Conservation (phyloP, 2,329 filamentous ascomycete species). For the Aspergillus clavatus region DNA sequence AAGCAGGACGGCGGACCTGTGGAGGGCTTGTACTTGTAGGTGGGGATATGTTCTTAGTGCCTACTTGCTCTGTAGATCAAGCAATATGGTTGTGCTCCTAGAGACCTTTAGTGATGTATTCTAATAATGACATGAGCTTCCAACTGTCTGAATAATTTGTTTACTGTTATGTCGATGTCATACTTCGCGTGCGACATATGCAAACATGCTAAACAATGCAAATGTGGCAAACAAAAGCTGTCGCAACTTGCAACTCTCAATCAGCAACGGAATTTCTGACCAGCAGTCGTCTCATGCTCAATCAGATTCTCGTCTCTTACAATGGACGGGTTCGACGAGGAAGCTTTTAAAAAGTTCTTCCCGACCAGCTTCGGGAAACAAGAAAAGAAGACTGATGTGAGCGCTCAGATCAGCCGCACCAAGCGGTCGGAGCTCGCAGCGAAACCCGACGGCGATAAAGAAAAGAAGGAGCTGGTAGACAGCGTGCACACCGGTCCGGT, state of each 20-base stretch:
- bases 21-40: conserved; percentile 95
- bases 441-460: conserved; percentile 22
- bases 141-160: neutral
- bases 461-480: conserved; percentile 21
- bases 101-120: conserved; percentile 20
- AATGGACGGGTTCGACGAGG: conserved; percentile 45
- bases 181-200: conserved; percentile 4
- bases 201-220: conserved; percentile 23
- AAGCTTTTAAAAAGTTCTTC: conserved; percentile 56
- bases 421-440: conserved; percentile 53
- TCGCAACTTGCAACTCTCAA: conserved; percentile 1
- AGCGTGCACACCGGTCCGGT: conserved; percentile 19
- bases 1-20: conserved; percentile 94
- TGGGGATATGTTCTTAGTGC: conserved; percentile 9
- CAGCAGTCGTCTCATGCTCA: neutral
- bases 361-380: conserved; percentile 83
- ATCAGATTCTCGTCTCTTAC: too few species aligned
- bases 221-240: conserved; percentile 14
- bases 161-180: neutral
- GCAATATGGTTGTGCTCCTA: conserved; percentile 5
- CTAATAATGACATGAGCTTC: conserved; percentile 14
- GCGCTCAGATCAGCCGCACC: conserved; percentile 74
- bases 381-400: conserved; percentile 65
- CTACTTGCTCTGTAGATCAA: conserved; percentile 7
- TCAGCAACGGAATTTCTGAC: conserved; percentile 1